Evolutionary conservation across 768 basidiomycete genomes (phyloP).

Genomic region (Hygrophoropsis aurantiaca): DNA sequence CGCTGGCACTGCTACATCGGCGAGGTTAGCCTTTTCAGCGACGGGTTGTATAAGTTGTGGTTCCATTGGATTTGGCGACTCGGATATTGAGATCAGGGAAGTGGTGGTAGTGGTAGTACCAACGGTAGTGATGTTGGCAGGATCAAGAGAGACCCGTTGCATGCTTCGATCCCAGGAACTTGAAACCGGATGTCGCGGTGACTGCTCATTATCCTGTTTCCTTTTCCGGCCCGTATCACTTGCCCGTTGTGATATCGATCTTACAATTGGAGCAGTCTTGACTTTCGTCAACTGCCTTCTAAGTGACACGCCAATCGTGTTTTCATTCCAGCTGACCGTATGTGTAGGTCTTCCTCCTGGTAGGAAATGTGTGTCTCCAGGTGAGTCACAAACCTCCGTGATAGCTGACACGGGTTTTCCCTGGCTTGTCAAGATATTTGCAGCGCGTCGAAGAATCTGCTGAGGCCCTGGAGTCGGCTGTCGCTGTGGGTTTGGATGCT

Average conservation of each 20-base stretch:
- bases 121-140: neutral
- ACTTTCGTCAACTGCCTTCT: slow-evolving; percentile 35
- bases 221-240: slow-evolving; percentile 18
- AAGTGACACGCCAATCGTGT: slow-evolving; percentile 31
- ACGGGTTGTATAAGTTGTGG: neutral
- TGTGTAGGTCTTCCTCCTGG: neutral
- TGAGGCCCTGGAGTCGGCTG: slow-evolving; percentile 7
- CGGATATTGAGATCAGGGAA: neutral
- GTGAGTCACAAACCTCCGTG: slow-evolving; percentile 12
- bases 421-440: slow-evolving; percentile 32
- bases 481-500: neutral
- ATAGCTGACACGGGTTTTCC: slow-evolving; percentile 17
- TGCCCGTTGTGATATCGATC: slow-evolving; percentile 25
- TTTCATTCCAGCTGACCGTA: slow-evolving; percentile 4
- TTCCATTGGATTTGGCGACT: neutral
- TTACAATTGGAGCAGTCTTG: slow-evolving; percentile 26
- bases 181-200: neutral
- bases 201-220: slow-evolving; percentile 9
- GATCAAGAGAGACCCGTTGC: slow-evolving; percentile 1
- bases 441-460: slow-evolving; percentile 38
- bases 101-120: neutral
- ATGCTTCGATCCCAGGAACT: slow-evolving; percentile 3
- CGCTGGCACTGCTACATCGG: slow-evolving; percentile 54
- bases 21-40: slow-evolving; percentile 8
- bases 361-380: neutral